Conservation (phyloP, 2,329 filamentous ascomycete genomes). For the Claviceps citrina region DNA sequence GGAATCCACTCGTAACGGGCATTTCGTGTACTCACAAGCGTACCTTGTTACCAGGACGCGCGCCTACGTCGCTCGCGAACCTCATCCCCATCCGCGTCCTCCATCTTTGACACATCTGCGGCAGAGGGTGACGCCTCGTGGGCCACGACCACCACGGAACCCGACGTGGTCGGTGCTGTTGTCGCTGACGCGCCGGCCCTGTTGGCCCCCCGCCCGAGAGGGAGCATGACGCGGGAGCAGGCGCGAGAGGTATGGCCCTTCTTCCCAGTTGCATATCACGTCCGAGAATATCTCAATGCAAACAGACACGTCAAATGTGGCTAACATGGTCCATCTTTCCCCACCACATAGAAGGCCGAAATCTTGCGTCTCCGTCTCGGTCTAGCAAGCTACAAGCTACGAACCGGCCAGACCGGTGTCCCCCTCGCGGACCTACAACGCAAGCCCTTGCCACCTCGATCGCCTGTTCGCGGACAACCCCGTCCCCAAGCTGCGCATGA, state of each 20-base stretch:
- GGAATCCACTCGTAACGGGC: background rate
- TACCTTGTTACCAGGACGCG: constrained; percentile 1
- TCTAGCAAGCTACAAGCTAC: constrained; percentile 60
- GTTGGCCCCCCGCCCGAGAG: constrained; percentile 3
- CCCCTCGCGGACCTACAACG: constrained; percentile 45
- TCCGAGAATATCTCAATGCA: background rate
- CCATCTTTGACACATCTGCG: constrained; percentile 34
- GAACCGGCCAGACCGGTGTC: constrained; percentile 53
- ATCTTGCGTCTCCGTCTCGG: constrained; percentile 52
- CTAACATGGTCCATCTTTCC: background rate
- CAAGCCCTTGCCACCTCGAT: constrained; percentile 15
- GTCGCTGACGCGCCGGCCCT: constrained; percentile 2
- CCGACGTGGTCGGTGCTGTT: constrained; percentile 18
- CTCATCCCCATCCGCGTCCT: constrained; percentile 28
- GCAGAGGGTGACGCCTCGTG: constrained; percentile 34
- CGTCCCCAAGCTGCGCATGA: constrained; percentile 2
- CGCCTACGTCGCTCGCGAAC: constrained; percentile 13
- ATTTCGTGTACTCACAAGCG: constrained; percentile 5
- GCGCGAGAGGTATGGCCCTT: constrained; percentile 29
- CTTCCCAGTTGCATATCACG: no score
- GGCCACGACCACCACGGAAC: constrained; percentile 34
- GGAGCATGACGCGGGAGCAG: constrained; percentile 34
- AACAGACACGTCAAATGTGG: constrained; percentile 1
- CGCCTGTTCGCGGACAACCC: constrained; percentile 13
- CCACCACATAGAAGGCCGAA: constrained; percentile 38